Conservation (phyloP, 2,329 filamentous ascomycete genomes). For the Scorias spongiosa region DNA sequence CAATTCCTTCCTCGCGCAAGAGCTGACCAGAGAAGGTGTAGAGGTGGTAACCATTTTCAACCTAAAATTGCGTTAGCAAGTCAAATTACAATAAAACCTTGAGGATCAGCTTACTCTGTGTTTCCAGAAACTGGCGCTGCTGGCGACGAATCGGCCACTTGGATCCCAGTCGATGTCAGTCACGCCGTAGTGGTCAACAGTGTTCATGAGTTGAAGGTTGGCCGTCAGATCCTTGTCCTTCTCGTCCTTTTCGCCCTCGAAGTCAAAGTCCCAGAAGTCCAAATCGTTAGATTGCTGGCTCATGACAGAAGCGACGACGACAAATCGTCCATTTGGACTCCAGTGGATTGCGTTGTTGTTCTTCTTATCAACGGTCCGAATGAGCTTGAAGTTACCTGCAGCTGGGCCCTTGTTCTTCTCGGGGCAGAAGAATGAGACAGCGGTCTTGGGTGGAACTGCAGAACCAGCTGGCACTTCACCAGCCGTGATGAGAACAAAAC, state of each 20-base stretch:
- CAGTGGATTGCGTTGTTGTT: slow-evolving; percentile 99
- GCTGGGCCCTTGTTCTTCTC: slow-evolving; percentile 76
- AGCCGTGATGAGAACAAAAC: slow-evolving; percentile 93
- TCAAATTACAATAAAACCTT: background rate
- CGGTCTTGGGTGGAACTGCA: slow-evolving; percentile 81
- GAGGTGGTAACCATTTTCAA: slow-evolving; percentile 98
- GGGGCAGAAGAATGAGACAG: slow-evolving; percentile 90
- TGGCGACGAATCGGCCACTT: slow-evolving; percentile 84
- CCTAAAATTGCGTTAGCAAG: slow-evolving; percentile 36
- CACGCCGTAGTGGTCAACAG: slow-evolving; percentile 88
- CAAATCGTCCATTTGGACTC: slow-evolving; percentile 90
- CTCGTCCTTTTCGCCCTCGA: slow-evolving; percentile 90
- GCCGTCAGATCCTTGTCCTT: slow-evolving; percentile 86
- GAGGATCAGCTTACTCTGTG: slow-evolving; percentile 55
- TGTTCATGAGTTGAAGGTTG: slow-evolving; percentile 90
- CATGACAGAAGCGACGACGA: slow-evolving; percentile 82
- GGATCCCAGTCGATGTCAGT: slow-evolving; percentile 98
- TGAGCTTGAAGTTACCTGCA: slow-evolving; percentile 88
- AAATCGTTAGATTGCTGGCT: slow-evolving; percentile 89
- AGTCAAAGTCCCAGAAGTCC: slow-evolving; percentile 96
- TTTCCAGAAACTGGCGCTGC: slow-evolving; percentile 89
- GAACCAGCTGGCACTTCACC: slow-evolving; percentile 65
- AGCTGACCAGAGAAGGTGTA: slow-evolving; percentile 91
- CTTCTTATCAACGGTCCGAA: slow-evolving; percentile 94
- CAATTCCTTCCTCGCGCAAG: slow-evolving; percentile 77